These are phyloP conservation scores for Hansenula lynferdii DNA, from an alignment of 1,139 yeast species.

Conservation along the genomic window DNA sequence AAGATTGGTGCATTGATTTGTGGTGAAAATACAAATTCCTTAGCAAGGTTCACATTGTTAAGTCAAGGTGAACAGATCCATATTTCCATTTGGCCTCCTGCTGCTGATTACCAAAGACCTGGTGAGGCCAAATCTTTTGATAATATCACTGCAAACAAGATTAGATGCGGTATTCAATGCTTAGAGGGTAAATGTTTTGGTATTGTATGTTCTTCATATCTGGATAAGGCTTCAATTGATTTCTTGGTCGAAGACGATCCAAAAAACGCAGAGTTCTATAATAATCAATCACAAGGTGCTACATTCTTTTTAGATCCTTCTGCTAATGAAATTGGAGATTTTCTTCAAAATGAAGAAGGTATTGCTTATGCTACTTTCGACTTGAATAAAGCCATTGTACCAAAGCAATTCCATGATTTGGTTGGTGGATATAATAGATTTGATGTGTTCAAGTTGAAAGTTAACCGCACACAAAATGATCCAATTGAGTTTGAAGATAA, in stretches of 20 bases:
- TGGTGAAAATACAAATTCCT: constrained; percentile 19
- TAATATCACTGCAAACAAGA: constrained; percentile 14
- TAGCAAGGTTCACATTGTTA: constrained; percentile 15
- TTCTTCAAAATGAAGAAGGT: constrained; percentile 14
- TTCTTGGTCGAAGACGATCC: constrained; percentile 17
- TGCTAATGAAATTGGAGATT: constrained; percentile 17
- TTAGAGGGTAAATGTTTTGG: constrained; percentile 19
- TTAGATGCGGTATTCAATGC: constrained; percentile 17
- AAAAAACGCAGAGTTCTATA: constrained; percentile 10
- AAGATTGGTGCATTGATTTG: constrained; percentile 19
- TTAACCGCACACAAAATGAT: constrained; percentile 3
- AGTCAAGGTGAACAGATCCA: constrained; percentile 20
- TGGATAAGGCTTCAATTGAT: constrained; percentile 12
- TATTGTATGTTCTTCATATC: constrained; percentile 14
- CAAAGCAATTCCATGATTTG: constrained; percentile 19
- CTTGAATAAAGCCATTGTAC: constrained; percentile 15
- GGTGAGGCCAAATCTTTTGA: constrained; percentile 11
- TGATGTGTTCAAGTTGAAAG: constrained; percentile 16
- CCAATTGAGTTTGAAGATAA: constrained; percentile 5
- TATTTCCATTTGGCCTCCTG: constrained; percentile 18
- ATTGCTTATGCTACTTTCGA: constrained; percentile 19
- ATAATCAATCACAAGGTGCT: constrained; percentile 13
- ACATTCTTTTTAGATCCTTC: constrained; percentile 17
- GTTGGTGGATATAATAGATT: constrained; percentile 19
- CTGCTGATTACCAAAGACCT: constrained; percentile 15